Conservation (phyloP, 495 filamentous ascomycete species). For the Xylaria grammica region DNA sequence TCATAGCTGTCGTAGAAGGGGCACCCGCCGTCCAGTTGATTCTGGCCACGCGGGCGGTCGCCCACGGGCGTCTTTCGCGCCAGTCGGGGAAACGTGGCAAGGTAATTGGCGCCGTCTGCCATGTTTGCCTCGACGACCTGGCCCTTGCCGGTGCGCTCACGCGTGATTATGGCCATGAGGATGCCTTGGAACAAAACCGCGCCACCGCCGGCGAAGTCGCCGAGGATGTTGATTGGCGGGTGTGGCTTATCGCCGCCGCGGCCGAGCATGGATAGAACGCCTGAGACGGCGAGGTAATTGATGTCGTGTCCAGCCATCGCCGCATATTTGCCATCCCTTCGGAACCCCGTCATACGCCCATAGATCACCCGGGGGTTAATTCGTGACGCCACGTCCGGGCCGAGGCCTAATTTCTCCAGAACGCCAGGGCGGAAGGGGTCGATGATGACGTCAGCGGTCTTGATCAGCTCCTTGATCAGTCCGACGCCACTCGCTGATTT, state of each 20-base stretch:
- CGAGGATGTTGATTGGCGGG: constrained; percentile 82
- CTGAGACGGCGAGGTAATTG: constrained; percentile 91
- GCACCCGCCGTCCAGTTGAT: constrained; percentile 80
- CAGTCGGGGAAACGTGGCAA: constrained; percentile 77
- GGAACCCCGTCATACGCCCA: constrained; percentile 85
- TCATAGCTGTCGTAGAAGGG: constrained; percentile 90
- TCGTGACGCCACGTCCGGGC: constrained; percentile 66
- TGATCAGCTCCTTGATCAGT: constrained; percentile 68
- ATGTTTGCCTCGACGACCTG: constrained; percentile 96
- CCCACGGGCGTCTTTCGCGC: constrained; percentile 63
- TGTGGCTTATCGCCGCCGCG: constrained; percentile 69
- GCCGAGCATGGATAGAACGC: constrained; percentile 78
- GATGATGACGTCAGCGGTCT: constrained; percentile 76
- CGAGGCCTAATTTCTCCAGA: constrained; percentile 80
- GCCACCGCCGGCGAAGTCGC: constrained; percentile 93
- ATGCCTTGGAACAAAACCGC: constrained; percentile 74
- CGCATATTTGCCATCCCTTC: constrained; percentile 82
- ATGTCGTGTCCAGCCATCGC: constrained; percentile 97
- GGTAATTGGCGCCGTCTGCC: constrained; percentile 84
- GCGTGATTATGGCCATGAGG: constrained; percentile 63
- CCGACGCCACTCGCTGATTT: constrained; percentile 66
- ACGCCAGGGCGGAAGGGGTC: constrained; percentile 93
- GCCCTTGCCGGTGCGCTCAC: constrained; percentile 67
- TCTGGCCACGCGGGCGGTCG: constrained; percentile 68
- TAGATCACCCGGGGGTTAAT: constrained; percentile 80